Conservation (phyloP, 78 protist species). For the Chrysochromulina tobinii region DNA sequence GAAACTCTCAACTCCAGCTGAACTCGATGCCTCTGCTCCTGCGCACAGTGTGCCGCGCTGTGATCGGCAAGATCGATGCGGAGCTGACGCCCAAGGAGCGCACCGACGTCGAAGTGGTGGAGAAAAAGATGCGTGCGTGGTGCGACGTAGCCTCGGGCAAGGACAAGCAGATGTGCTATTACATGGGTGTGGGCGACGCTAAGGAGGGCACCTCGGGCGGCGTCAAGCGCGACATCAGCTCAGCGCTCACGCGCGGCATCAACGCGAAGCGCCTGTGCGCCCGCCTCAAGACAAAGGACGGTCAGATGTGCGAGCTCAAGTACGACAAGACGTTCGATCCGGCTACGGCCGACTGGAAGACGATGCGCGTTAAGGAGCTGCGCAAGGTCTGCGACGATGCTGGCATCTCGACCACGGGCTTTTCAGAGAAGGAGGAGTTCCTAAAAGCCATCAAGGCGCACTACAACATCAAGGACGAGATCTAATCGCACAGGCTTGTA, state of each 20-base stretch:
- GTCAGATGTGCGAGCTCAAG: constrained; percentile 24
- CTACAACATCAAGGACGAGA: neutral
- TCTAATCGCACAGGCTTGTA: neutral
- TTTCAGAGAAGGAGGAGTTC: neutral
- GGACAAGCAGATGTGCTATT: constrained; percentile 11
- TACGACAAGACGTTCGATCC: constrained; percentile 8
- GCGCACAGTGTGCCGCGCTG: neutral
- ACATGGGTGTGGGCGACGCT: constrained; percentile 20
- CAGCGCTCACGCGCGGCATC: neutral
- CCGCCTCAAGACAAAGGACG: neutral
- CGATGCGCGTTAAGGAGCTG: constrained; percentile 23
- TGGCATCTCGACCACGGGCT: neutral
- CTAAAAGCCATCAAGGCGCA: neutral
- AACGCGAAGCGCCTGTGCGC: constrained; percentile 14
- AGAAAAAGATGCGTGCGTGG: neutral
- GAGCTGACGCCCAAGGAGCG: neutral
- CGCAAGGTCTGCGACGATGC: constrained; percentile 6
- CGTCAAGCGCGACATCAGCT: constrained; percentile 7
- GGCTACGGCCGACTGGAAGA: neutral
- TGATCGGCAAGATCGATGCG: neutral
- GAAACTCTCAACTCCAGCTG: too few species aligned
- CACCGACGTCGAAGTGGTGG: neutral
- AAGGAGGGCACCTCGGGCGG: neutral
- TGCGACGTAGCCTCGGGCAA: neutral
- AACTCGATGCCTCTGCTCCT: neutral